Base-by-base conservation (phyloP, 345 rosid species). In the Psidium guajava region DNA sequence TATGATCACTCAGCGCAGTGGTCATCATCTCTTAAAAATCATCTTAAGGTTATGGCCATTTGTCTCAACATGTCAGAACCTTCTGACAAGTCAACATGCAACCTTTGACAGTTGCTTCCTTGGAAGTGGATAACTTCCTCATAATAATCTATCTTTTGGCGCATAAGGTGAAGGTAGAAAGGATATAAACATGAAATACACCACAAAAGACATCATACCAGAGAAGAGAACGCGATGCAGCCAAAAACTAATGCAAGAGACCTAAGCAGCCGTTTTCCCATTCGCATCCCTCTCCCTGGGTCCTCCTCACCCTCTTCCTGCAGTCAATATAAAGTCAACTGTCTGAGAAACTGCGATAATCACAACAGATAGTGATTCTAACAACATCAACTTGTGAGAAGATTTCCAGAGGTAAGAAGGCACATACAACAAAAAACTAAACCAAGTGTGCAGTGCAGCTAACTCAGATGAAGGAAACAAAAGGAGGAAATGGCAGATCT, bases 281-380 rank as follows among this genome's bases (percentile, higher is more conserved):
- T 93, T 83, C 92, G 90, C 85, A 96, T 44, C 54, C 92, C 94
- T 81, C 94, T 90, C 32, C 96, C 97, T 50, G 88, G 91, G 82
- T 97, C 99, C 91, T 91, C 96, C 91, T 92, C 96, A 55, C 98
- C 98, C 49, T 94, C 98, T 92, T 93, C 99, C 99, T 98, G 94
- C 90, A 92, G 85, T 36, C 87, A 90, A 86, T 83, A 86, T 85
- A 84, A 92, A 83, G 61, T 75, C 36, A 84, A 88, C 73, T 55
- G 64, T 82, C 54, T 82, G 59, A 61, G 56, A 86, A 75, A 75
- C 54, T 1, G 32, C 0, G 15, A 40, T 6, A 64, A 6, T 36
- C 53, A 69, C 14, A n/a, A 11, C 44, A 24, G 22, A 16, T 27
- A 53, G 54, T 27, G 21, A 54, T 28, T n/a, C 77, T 51, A 24